Base-by-base conservation (phyloP, 2,329 filamentous ascomycete genomes). In the Phyllosticta citriasiana region DNA sequence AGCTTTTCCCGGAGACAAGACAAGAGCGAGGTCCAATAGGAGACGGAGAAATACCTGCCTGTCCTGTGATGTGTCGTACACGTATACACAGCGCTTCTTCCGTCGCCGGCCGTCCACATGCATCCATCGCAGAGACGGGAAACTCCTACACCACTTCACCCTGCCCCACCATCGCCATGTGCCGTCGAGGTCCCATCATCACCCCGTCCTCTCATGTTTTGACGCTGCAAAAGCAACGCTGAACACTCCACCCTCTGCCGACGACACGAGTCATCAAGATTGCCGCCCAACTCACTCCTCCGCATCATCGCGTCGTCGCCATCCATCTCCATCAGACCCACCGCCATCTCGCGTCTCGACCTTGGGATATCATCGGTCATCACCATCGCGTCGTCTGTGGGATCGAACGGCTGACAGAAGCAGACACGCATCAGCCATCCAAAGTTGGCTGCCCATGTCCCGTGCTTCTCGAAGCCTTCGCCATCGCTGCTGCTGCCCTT, bases 381-480 rank as follows among this genome's bases (percentile, higher is more conserved):
- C 40, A 19, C n/a, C 40, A 47, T 47, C 14, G 40, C 40, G 40
- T 47, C 40, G 16, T 47, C 40, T 1, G 16, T 47, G 16, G 40
- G 40, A 61, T 72, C 72, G 33, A 67, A 68, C 26, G 71, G 71
- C 60, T 73, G 71, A 57, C 72, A 73, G 61, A 74, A 73, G 65
- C 71, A 73, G 8, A 70, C 64, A 5, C 71, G 64, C 57, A 74
- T 53, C 12, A 64, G 60, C 55, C 70, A 67, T 3, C 66, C 70
- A 19, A 68, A 60, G 24, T 52, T 16, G 8, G 53, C 55, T 19
- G 64, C 24, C 54, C 62, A 30, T 50, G 25, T 27, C 25, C 25
- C 16, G 24, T 52, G 35, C 33, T 57, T 57, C 47, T 58, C 56
- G 27, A 26, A 47, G 40, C 40, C 40, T 14, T 56, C 58, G n/a